Evolutionary conservation across 192 early-diverging fungal species (phyloP), one percentile per base, ranked within the genome.

Genomic region (Linnemannia elongata): DNA sequence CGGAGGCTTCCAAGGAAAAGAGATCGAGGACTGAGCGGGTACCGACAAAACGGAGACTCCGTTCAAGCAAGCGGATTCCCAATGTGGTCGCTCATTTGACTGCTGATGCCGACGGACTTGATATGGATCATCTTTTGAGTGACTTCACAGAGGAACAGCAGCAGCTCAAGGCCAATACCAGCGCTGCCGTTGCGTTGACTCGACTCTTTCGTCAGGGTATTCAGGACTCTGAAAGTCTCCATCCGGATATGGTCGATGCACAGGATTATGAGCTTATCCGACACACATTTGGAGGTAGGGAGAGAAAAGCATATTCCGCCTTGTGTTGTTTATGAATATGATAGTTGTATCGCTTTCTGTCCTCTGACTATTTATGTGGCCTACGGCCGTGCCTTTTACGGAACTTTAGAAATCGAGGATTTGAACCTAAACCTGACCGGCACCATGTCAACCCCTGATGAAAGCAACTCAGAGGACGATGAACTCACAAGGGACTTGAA

Each of bases 231-330:
- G 85, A 87, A 33, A 74, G 68, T 38, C 35, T 87, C 6, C 69
- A 87, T 27, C 72, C 79, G 10, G 85, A 87, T 42, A 81, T 81
- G 75, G 72, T 81, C 12, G 80, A 87, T 36, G 57, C 72, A 3
- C 79, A 81, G 17, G 85, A 78, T 38, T 81, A 87, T 49, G 85
- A 87, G 68, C 66, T 87, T 33, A 87, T 87, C 35, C 69, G 78
- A 30, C 79, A 78, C 27, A 81, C 85, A 8, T 87, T 87, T 78
- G 85, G 85, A 77, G 80, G 85, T 87, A 81, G 38, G 71, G 22
- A 15, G 22, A 36, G 27, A 6, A 33, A 44, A 12, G 60, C 60
- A 45, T 45, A 10, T 9, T 33, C 60, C 3, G 3, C 12, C 30
- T 66, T 30, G 15, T 10, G 22, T 60, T 22, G 13, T 10, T 57